These are phyloP conservation scores for Xerocomellus intermedius DNA, from an alignment of 768 basidiomycete species.

Conservation along the genomic window DNA sequence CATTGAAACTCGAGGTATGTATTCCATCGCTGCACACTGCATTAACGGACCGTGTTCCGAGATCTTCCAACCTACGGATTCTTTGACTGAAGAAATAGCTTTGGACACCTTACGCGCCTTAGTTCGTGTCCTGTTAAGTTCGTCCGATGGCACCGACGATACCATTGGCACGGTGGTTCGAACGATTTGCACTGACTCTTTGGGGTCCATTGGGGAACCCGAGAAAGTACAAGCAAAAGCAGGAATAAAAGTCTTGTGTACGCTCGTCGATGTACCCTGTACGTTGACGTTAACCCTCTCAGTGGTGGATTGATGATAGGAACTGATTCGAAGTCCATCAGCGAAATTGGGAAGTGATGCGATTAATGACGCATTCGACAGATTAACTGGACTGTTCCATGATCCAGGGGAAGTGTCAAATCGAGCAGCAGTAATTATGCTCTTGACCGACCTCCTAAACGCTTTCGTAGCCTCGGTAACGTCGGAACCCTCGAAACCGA, in stretches of 20 bases:
- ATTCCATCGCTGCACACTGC: background rate
- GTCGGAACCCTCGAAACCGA: background rate
- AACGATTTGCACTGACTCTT: conserved; percentile 78
- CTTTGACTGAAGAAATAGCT: conserved; percentile 69
- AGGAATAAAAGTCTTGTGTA: conserved; percentile 80
- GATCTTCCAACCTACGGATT: conserved; percentile 93
- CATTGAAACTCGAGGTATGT: conserved; percentile 81
- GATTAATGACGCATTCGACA: conserved; percentile 65
- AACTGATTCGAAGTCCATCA: conserved; percentile 29
- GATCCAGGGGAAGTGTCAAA: conserved; percentile 66
- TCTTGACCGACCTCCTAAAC: conserved; percentile 64
- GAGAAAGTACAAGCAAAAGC: conserved; percentile 92
- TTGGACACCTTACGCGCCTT: conserved; percentile 69
- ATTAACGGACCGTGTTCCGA: conserved; percentile 30
- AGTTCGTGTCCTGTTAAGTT: conserved; percentile 63
- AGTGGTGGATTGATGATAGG: background rate
- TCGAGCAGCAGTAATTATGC: conserved; percentile 61
- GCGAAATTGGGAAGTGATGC: conserved; percentile 70
- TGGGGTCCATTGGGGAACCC: conserved; percentile 78
- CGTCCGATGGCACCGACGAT: conserved; percentile 36
- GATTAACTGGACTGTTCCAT: conserved; percentile 74
- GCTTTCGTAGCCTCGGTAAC: conserved; percentile 30
- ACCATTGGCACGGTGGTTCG: conserved; percentile 57
- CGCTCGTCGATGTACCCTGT: conserved; percentile 79
- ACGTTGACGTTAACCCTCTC: conserved; percentile 29